These are phyloP conservation scores for Cytospora piceicola DNA, from an alignment of 2,329 filamentous ascomycete genomes.

Conservation along the genomic window DNA sequence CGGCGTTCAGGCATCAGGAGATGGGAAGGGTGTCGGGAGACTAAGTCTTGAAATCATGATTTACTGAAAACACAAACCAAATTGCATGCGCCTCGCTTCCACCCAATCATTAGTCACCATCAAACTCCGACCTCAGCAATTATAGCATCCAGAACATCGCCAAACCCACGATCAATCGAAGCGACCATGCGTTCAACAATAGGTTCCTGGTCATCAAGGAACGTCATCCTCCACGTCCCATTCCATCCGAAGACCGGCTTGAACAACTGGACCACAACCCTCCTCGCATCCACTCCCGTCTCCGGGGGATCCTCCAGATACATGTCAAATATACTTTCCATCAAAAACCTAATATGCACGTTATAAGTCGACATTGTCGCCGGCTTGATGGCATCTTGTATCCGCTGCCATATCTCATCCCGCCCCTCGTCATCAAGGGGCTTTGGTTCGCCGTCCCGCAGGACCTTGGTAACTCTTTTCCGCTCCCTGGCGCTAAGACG, in stretches of 20 bases:
- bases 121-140: conserved; percentile 8
- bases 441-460: conserved; percentile 19
- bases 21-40: neutral
- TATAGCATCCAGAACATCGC: conserved; percentile 31
- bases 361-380: conserved; percentile 35
- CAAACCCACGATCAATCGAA: conserved; percentile 34
- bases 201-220: conserved; percentile 30
- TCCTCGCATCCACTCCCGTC: conserved; percentile 28
- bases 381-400: conserved; percentile 33
- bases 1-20: conserved; percentile 5
- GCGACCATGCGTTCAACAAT: conserved; percentile 33
- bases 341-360: conserved; percentile 24
- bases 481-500: conserved; percentile 19
- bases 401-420: conserved; percentile 32
- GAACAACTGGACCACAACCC: conserved; percentile 28
- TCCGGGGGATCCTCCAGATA: conserved; percentile 32
- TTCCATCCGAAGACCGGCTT: conserved; percentile 33
- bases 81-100: conserved; percentile 3
- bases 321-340: conserved; percentile 30
- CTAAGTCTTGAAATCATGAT: neutral
- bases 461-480: conserved; percentile 13
- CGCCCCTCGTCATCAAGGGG: conserved; percentile 29
- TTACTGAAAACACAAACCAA: neutral
- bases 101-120: neutral
- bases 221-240: conserved; percentile 34